Evolutionary conservation across 176 grass and related monocot species (phyloP), one percentile per base, ranked within the genome.

Genomic region (Oryza coarctata): DNA sequence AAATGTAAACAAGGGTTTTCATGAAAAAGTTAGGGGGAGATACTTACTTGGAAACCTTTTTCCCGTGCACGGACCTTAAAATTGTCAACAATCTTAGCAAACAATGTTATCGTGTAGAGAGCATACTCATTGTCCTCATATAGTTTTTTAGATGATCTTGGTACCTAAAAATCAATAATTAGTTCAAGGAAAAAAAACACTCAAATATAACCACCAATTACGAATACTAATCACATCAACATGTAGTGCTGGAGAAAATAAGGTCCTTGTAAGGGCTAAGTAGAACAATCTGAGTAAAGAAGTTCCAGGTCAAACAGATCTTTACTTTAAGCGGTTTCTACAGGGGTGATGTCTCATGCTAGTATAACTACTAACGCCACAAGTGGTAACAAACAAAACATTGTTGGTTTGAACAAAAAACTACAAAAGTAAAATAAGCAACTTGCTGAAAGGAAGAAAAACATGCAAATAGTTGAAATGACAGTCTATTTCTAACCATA

Each of bases 71-170:
- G 89, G 27, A 76, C 79, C 76, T 93, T 93, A 70, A 99, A 99
- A 68, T 99, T 99, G 73, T 99, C 96, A 83, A 92, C 92, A 80
- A 95, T 91, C 71, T 85, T 89, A 70, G 78, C 83, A 82, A 99
- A 99, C 63, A 99, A 75, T 82, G 93, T 99, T 55, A 99, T 91
- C 34, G 93, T 95, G 87, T 95, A 95, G 73, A 95, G 89, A 61
- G 95, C 92, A 47, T 97, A 97, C 50, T 97, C 95, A 78, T 93
- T 94, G 66, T 97, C 95, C 44, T 97, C 95, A 11, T 91, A 83
- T 71, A 94, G 69, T 66, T 87, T 87, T 71, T 97, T 94, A 68
- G 95, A 82, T 47, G 95, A 97, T 44, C 95, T 97, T 0, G 95
- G 95, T 14, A 94, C 92, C 95, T 97, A 79, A 62, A 85, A 73